A percentile compares a stretch with the other conserved stretches of the same genome.
phyloP scores from a whole-genome alignment of 768 basidiomycete genomes.

The Calocybe gangraenosa region DNA sequence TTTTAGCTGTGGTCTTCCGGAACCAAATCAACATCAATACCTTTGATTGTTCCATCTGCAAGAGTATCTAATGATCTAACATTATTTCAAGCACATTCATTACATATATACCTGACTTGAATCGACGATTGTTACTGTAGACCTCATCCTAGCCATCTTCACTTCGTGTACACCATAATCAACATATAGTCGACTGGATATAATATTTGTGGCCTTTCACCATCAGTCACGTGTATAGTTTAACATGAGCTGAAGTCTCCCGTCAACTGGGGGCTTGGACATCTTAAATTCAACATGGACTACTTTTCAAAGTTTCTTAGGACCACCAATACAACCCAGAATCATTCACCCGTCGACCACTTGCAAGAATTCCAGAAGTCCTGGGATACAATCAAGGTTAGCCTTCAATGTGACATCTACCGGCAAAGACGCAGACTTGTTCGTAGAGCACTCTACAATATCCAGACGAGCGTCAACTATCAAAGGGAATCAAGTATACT shows the following conservation, averaged over 20 bases:
- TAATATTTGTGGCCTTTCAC: slow-evolving; percentile 1
- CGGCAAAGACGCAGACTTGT: slow-evolving; percentile 8
- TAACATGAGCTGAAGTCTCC: too few species aligned
- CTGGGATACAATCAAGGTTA: slow-evolving; percentile 72
- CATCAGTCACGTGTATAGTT: too few species aligned
- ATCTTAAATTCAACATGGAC: slow-evolving; percentile 46
- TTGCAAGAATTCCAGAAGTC: slow-evolving; percentile 71
- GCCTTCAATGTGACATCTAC: slow-evolving; percentile 9
- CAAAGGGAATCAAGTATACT: slow-evolving; percentile 76
- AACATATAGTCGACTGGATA: slow-evolving; percentile 9
- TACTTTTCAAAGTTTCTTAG: slow-evolving; percentile 82
- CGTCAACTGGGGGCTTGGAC: too few species aligned
- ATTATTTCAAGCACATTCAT: slow-evolving; percentile 17
- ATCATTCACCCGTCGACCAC: slow-evolving; percentile 59
- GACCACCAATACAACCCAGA: slow-evolving; percentile 34
- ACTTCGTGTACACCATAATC: slow-evolving; percentile 21
- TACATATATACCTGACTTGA: slow-evolving; percentile 20
- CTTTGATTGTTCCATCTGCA: slow-evolving; percentile 79
- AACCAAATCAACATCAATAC: slow-evolving; percentile 51
- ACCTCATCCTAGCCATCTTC: slow-evolving; percentile 15
- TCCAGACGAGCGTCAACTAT: slow-evolving; percentile 87
- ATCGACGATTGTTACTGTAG: slow-evolving; percentile 12
- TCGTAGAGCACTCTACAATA: slow-evolving; percentile 73
- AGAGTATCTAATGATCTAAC: slow-evolving; percentile 69
- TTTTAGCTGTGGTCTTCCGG: slow-evolving; percentile 75